These are phyloP conservation scores for Stephanodiscus triporus DNA, from an alignment of 108 stramenopile genomes.

Conservation along the genomic window DNA sequence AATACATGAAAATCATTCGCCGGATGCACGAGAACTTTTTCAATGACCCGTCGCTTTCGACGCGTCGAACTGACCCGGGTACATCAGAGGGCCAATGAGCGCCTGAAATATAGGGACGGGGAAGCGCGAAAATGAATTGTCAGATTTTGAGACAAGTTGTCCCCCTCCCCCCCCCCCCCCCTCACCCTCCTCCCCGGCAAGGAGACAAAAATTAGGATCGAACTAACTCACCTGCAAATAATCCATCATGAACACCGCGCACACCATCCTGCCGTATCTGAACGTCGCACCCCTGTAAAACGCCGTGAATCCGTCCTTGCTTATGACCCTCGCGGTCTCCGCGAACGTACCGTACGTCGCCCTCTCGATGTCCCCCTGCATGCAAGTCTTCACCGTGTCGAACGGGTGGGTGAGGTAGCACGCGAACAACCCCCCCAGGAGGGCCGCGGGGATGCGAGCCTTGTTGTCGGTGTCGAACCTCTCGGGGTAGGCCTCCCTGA, in stretches of 20 bases:
- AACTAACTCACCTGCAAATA: conserved; percentile 56
- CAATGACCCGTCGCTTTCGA: neutral
- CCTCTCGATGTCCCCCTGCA: conserved; percentile 95
- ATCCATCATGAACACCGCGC: conserved; percentile 94
- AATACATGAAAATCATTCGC: too few relatives aligned
- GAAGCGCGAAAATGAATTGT: too few relatives aligned
- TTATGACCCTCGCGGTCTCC: conserved; percentile 70
- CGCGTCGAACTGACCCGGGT: conserved; percentile 17
- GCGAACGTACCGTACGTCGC: conserved; percentile 74
- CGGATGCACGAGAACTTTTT: too few relatives aligned
- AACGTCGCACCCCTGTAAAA: conserved; percentile 94
- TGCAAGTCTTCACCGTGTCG: conserved; percentile 94
- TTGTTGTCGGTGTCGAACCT: conserved; percentile 82
- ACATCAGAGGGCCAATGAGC: conserved; percentile 47
- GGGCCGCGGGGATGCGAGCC: conserved; percentile 87
- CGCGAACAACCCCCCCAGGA: conserved; percentile 88
- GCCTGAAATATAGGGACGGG: conserved; percentile 11
- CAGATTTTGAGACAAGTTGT: too few relatives aligned
- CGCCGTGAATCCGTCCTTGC: conserved; percentile 74
- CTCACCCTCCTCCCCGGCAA: neutral
- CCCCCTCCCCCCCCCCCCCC: neutral
- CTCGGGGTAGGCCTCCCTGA: conserved; percentile 79
- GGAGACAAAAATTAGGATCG: neutral
- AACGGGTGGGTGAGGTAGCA: conserved; percentile 92
- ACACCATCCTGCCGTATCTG: conserved; percentile 90